phyloP scores from a whole-genome alignment of 2,329 filamentous ascomycete genomes.

The Thielaviopsis populi region DNA sequence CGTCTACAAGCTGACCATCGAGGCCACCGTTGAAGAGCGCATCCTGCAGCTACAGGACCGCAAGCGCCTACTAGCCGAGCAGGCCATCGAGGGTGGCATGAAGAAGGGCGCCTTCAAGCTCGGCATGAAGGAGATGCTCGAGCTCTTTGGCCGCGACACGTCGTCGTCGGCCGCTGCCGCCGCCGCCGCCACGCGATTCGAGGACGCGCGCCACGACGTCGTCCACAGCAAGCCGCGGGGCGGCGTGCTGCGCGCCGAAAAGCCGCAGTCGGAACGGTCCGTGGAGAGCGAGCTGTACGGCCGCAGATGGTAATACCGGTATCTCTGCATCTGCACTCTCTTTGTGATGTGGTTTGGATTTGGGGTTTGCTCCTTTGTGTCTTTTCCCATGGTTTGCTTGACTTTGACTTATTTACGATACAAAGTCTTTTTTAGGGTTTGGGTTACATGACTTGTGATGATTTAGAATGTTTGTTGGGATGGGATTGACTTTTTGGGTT shows the following conservation, averaged over 20 bases:
- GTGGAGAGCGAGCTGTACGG: slow-evolving; percentile 29
- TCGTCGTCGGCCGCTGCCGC: no score
- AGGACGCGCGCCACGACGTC: neutral
- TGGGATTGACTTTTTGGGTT: neutral
- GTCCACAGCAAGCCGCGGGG: slow-evolving; percentile 20
- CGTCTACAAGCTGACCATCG: slow-evolving; percentile 86
- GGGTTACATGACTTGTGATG: no score
- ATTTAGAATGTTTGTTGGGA: no score
- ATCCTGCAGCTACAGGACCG: slow-evolving; percentile 91
- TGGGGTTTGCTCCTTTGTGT: no score
- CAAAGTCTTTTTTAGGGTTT: no score
- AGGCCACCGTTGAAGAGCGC: slow-evolving; percentile 75
- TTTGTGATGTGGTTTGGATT: no score
- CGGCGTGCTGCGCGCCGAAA: slow-evolving; percentile 20
- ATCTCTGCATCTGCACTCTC: no score
- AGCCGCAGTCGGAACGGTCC: slow-evolving; percentile 21
- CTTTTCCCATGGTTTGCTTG: no score
- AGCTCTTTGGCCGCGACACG: slow-evolving; percentile 54
- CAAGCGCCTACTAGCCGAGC: slow-evolving; percentile 80
- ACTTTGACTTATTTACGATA: no score
- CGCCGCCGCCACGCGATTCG: neutral
- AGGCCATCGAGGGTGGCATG: slow-evolving; percentile 71
- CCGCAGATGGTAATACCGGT: slow-evolving; percentile 24
- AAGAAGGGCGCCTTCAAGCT: slow-evolving; percentile 66
- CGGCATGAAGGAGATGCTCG: slow-evolving; percentile 82